Base-by-base conservation (phyloP, 2,329 filamentous ascomycete species). In the Botrytis squamosa region DNA sequence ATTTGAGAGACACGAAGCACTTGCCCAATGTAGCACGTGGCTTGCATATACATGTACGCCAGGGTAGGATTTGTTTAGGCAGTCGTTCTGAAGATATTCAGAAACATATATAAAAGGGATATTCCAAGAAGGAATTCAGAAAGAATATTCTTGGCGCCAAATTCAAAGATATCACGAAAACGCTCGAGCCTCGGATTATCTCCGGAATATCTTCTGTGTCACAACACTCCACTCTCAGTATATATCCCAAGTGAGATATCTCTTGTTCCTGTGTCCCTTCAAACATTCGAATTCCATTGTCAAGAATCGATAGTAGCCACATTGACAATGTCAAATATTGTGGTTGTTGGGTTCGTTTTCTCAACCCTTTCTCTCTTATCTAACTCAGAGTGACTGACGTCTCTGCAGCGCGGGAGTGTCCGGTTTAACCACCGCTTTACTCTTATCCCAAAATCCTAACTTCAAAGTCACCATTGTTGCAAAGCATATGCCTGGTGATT, bases 401-500 rank as follows among this genome's bases (percentile, higher is more conserved):
- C 74, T 63, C 72, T 71, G 42, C 60, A 91, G 89, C 70, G 90
- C 90, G 70, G 90, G 90, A 65, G 89, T 92, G 9, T 85, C 88
- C 46, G 90, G 90, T 40, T 85, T 92, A 70, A 92, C 90, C 3
- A 91, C 89, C 2, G 90, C 90, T 52, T 84, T 91, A 38, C 82
- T 89, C 25, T 83, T 92, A 22, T 90, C 90, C 20, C 85, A 85
- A 74, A 86, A 89, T 77, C 82, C 84, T 8, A 79, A 83, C 18
- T 86, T 90, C 77, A 84, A 85, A 40, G 83, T 97, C 76, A 94
- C 92, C 0, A 85, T 97, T 52, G 85, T 94, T 46, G 92, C 93
- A 8, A 97, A 95, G 80, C 92, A 97, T 81, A 96, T 97, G 92
- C 95, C 95, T 0, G 95, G 95, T 52, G 95, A 98, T 84, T 96